A percentile compares a stretch with the other conserved stretches of the same genome.
Evolutionary conservation across 2,329 filamentous ascomycete genomes (phyloP).

Genomic region (Talaromyces sp.): DNA sequence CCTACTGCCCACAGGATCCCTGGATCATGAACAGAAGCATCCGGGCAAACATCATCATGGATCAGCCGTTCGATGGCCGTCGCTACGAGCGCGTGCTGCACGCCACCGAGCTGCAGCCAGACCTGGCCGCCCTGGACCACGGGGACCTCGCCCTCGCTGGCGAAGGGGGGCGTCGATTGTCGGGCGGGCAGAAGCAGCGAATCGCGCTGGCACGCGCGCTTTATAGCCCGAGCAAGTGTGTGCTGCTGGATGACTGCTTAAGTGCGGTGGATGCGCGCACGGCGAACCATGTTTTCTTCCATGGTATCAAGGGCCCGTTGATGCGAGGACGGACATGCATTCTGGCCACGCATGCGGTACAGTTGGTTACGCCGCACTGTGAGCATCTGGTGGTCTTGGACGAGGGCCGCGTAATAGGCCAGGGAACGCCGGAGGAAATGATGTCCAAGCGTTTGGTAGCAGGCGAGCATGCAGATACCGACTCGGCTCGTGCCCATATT

Average conservation of each 20-base stretch:
- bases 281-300: constrained; percentile 1
- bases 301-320: background rate
- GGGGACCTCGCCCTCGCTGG: background rate
- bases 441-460: background rate
- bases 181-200: constrained; percentile 92
- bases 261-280: constrained; percentile 6
- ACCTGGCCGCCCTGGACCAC: background rate
- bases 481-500: background rate
- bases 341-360: background rate
- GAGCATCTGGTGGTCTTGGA: background rate
- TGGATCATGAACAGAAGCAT: constrained; percentile 5
- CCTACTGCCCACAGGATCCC: constrained; percentile 6
- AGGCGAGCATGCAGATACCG: background rate
- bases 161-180: constrained; percentile 51
- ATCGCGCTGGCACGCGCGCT: constrained; percentile 90
- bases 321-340: constrained; percentile 2
- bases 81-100: background rate
- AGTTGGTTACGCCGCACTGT: background rate
- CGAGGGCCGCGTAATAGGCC: background rate
- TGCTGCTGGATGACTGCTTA: constrained; percentile 3
- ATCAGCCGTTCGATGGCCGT: background rate
- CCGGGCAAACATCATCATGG: constrained; percentile 1
- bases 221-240: background rate
- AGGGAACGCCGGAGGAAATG: background rate
- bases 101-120: background rate